Evolutionary conservation across 2,329 filamentous ascomycete genomes (phyloP).

Genomic region (Hymenoscyphus infarciens): DNA sequence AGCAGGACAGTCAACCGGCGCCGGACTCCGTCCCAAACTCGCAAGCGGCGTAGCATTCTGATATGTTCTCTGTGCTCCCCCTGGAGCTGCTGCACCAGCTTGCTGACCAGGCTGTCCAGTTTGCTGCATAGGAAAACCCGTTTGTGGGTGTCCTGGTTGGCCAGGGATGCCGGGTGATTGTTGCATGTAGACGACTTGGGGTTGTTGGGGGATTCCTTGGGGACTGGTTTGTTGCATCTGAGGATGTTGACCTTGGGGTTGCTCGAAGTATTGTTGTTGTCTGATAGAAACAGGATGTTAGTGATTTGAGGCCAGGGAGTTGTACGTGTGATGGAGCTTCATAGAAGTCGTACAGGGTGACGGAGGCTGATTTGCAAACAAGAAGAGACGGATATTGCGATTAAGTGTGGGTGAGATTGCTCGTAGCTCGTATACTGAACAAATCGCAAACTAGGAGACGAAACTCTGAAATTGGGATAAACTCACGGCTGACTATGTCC

Average conservation of each 20-base stretch:
- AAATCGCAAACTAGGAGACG: not conserved
- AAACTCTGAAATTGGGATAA: not conserved
- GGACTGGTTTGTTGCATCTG: not conserved
- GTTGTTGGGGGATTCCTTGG: constrained; percentile 11
- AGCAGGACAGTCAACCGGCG: constrained; percentile 21
- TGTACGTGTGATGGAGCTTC: not conserved
- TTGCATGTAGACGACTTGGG: constrained; percentile 14
- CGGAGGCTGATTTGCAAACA: not conserved
- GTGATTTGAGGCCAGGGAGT: not conserved
- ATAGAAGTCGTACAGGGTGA: not conserved
- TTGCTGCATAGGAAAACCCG: constrained; percentile 3
- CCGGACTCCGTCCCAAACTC: constrained; percentile 13
- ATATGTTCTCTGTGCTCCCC: constrained; percentile 9
- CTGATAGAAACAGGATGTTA: not conserved
- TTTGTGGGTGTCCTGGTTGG: constrained; percentile 7
- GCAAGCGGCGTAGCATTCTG: constrained; percentile 19
- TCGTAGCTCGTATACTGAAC: not conserved
- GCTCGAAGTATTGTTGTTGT: constrained; percentile 14
- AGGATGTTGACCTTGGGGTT: constrained; percentile 3
- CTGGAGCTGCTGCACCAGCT: not conserved
- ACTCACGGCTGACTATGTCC: constrained; percentile 5
- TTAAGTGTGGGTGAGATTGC: not conserved
- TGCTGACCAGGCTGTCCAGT: not conserved
- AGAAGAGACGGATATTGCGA: not conserved
- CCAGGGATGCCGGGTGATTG: constrained; percentile 3